Evolutionary conservation across 768 basidiomycete species (phyloP).

Genomic region (Suillus hirtellus): DNA sequence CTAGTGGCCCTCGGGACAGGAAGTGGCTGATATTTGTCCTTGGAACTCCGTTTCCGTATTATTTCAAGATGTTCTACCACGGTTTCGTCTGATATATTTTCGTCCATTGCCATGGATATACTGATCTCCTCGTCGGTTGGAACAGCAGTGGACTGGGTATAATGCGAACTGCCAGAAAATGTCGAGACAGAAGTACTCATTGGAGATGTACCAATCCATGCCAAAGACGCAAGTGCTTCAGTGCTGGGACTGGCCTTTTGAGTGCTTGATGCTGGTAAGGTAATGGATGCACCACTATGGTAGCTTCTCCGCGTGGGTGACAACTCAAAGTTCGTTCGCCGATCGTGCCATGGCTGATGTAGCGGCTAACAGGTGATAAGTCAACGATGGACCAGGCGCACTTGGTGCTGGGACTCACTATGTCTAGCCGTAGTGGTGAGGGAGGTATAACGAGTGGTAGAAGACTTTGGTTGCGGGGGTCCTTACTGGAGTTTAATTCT

Average conservation of each 20-base stretch:
- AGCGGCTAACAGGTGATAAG: slow-evolving; percentile 26
- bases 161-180: slow-evolving; percentile 1
- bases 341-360: slow-evolving; percentile 31
- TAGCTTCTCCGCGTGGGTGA: background rate
- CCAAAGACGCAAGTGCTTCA: slow-evolving; percentile 34
- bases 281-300: background rate
- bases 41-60: slow-evolving; percentile 33
- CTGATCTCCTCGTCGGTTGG: slow-evolving; percentile 35
- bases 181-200: slow-evolving; percentile 7
- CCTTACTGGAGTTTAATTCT: background rate
- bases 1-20: background rate
- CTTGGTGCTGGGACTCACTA: slow-evolving; percentile 20
- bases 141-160: slow-evolving; percentile 13
- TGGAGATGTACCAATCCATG: slow-evolving; percentile 29
- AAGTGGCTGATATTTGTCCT: background rate
- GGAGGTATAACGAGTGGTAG: slow-evolving; percentile 26
- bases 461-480: slow-evolving; percentile 7
- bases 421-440: slow-evolving; percentile 28
- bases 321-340: slow-evolving; percentile 22
- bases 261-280: slow-evolving; percentile 4
- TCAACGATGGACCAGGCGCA: slow-evolving; percentile 3
- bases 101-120: slow-evolving; percentile 50
- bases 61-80: slow-evolving; percentile 49
- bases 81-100: slow-evolving; percentile 50
- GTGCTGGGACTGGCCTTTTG: slow-evolving; percentile 21